Conservation (phyloP, 495 filamentous ascomycete species). For the Amorphotheca resinae region DNA sequence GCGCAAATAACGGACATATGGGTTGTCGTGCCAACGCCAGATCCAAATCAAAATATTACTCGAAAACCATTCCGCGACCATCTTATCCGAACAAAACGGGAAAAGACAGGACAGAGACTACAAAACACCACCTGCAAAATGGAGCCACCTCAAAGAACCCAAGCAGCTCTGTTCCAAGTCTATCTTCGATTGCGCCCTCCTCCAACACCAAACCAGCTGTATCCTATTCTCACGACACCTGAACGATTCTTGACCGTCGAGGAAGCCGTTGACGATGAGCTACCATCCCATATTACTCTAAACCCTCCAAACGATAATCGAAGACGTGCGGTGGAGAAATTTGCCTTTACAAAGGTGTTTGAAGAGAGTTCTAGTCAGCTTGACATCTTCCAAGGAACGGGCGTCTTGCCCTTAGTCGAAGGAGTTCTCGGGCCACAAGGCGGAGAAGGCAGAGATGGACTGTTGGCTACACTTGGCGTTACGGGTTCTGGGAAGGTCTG, state of each 20-base stretch:
- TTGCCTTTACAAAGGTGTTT: conserved; percentile 89
- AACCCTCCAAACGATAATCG: conserved; percentile 69
- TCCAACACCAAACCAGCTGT: conserved; percentile 22
- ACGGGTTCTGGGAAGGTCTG: conserved; percentile 91
- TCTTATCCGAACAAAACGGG: no score
- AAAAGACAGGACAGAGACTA: not conserved
- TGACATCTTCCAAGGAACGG: conserved; percentile 76
- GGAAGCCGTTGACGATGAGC: conserved; percentile 29
- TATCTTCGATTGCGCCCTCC: conserved; percentile 82
- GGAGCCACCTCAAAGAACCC: conserved; percentile 13
- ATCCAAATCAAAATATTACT: no score
- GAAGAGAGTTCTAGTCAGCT: conserved; percentile 74
- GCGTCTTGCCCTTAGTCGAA: conserved; percentile 60
- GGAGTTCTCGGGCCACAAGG: conserved; percentile 57
- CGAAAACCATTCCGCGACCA: no score
- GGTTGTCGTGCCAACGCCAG: conserved; percentile 5
- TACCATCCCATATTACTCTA: conserved; percentile 73
- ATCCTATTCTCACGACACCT: conserved; percentile 21
- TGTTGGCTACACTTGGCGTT: conserved; percentile 86
- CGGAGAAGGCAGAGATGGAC: conserved; percentile 72
- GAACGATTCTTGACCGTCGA: conserved; percentile 78
- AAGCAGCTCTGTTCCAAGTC: conserved; percentile 67
- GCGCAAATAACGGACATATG: no score
- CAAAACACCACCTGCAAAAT: conserved; percentile 1
- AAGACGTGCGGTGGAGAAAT: conserved; percentile 80